phyloP scores from a whole-genome alignment of 768 basidiomycete genomes.

The Fomitopsis pulvina region DNA sequence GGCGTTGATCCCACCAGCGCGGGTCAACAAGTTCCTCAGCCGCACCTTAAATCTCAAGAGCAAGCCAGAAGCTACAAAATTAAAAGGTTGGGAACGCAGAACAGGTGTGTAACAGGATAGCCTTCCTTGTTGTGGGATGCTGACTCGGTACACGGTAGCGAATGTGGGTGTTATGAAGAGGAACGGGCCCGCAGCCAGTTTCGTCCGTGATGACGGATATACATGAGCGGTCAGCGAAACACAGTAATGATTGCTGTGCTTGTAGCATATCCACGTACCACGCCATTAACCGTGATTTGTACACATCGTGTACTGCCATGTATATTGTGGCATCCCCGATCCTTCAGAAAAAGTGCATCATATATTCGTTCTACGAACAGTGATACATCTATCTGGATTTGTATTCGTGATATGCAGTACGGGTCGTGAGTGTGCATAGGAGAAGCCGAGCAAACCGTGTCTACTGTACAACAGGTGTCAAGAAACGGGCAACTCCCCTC shows the following conservation, averaged over 20 bases:
- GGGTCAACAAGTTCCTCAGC: slow-evolving; percentile 45
- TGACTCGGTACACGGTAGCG: slow-evolving; percentile 26
- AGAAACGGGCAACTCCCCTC: slow-evolving; percentile 8
- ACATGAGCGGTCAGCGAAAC: neutral
- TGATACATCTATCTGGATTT: slow-evolving; percentile 7
- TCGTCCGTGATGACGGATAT: slow-evolving; percentile 26
- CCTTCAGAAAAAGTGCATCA: slow-evolving; percentile 2
- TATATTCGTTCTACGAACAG: slow-evolving; percentile 20
- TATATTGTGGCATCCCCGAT: too few species aligned
- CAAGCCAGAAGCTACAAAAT: slow-evolving; percentile 27
- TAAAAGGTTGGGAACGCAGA: slow-evolving; percentile 50
- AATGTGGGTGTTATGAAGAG: slow-evolving; percentile 51
- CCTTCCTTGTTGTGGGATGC: neutral
- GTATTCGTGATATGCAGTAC: neutral
- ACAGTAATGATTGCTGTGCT: too few species aligned
- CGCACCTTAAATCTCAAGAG: slow-evolving; percentile 44
- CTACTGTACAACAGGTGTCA: slow-evolving; percentile 15
- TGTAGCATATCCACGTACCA: neutral
- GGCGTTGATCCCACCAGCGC: slow-evolving; percentile 37
- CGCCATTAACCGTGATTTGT: neutral
- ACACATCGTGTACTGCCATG: neutral
- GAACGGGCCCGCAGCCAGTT: slow-evolving; percentile 47
- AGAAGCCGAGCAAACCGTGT: slow-evolving; percentile 10
- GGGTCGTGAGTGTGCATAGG: slow-evolving; percentile 14
- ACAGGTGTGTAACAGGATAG: slow-evolving; percentile 36